These are phyloP conservation scores for Leccinum cinnamomeum DNA, from an alignment of 1,284 basidiomycete genomes.

Conservation along the genomic window DNA sequence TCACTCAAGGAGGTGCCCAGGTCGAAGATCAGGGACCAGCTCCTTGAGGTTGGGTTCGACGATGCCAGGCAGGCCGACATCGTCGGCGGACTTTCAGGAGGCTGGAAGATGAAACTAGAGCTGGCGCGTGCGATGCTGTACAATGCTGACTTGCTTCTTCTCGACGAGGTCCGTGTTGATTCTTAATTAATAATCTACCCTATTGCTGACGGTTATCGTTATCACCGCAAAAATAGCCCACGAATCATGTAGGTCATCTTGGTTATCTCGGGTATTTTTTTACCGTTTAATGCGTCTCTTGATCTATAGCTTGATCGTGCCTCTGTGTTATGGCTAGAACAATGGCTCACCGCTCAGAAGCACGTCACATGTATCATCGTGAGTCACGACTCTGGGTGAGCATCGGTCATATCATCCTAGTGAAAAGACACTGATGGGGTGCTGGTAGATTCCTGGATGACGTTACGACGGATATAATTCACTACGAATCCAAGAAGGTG, in stretches of 20 bases:
- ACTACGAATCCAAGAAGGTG: conserved; percentile 95
- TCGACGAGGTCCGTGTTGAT: conserved; percentile 65
- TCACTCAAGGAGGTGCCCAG: conserved; percentile 58
- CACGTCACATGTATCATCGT: conserved; percentile 93
- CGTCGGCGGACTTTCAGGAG: conserved; percentile 92
- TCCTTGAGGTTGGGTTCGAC: conserved; percentile 90
- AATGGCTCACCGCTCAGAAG: conserved; percentile 81
- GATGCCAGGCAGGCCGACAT: conserved; percentile 82
- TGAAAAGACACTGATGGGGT: conserved; percentile 13
- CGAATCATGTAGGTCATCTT: conserved; percentile 76
- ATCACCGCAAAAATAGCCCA: conserved; percentile 58
- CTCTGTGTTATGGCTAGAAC: conserved; percentile 93
- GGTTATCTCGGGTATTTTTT: conserved; percentile 17
- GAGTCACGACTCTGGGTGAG: conserved; percentile 95
- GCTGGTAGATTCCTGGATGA: conserved; percentile 85
- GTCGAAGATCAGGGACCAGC: conserved; percentile 74
- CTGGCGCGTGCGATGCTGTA: conserved; percentile 94
- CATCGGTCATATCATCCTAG: conserved; percentile 16
- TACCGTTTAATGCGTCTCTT: conserved; percentile 23
- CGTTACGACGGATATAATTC: conserved; percentile 97
- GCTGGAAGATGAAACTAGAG: conserved; percentile 99
- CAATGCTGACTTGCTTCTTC: conserved; percentile 90
- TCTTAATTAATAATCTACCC: conserved; percentile 25
- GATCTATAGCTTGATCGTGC: conserved; percentile 72
- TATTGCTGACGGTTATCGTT: conserved; percentile 22